Evolutionary conservation across 495 filamentous ascomycete species (phyloP).

Genomic region (Hypoxylon fuscum): DNA sequence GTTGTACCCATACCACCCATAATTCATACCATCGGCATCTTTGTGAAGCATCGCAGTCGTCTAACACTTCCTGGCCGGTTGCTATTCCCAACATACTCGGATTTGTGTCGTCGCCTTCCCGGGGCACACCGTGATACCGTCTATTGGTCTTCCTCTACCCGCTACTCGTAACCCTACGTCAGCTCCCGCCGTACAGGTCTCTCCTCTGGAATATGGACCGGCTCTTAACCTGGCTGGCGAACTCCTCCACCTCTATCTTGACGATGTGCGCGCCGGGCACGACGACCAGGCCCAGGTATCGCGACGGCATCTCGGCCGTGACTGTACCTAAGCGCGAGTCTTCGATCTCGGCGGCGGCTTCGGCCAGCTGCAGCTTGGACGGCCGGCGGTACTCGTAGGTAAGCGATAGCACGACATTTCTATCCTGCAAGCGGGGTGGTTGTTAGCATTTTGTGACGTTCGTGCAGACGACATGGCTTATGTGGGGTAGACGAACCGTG

Average conservation of each 20-base stretch:
- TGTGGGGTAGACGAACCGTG: conserved; percentile 63
- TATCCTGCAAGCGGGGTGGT: conserved; percentile 44
- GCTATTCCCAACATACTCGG: not conserved
- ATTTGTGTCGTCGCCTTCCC: not conserved
- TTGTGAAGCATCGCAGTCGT: not conserved
- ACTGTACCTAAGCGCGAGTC: conserved; percentile 49
- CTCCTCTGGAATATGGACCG: conserved; percentile 34
- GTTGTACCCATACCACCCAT: too few relatives aligned
- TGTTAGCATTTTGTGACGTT: not conserved
- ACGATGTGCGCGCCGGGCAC: conserved; percentile 86
- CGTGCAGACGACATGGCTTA: not conserved
- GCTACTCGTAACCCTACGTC: not conserved
- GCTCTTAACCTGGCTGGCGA: conserved; percentile 54
- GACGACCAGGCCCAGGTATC: conserved; percentile 89
- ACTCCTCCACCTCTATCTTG: conserved; percentile 89
- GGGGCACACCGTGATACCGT: not conserved
- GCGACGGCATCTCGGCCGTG: conserved; percentile 77
- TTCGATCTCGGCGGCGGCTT: conserved; percentile 54
- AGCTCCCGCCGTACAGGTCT: conserved; percentile 29
- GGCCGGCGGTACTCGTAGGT: conserved; percentile 89
- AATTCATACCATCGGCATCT: too few relatives aligned
- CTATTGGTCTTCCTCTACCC: too few relatives aligned
- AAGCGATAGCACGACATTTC: conserved; percentile 83
- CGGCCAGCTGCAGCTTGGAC: conserved; percentile 58
- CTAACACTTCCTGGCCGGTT: not conserved